Percentiles rank a stretch among this genome's conserved stretches.
Evolutionary conservation across 164 flowering plant species (phyloP).

Genomic region (Macadamia tetraphylla): DNA sequence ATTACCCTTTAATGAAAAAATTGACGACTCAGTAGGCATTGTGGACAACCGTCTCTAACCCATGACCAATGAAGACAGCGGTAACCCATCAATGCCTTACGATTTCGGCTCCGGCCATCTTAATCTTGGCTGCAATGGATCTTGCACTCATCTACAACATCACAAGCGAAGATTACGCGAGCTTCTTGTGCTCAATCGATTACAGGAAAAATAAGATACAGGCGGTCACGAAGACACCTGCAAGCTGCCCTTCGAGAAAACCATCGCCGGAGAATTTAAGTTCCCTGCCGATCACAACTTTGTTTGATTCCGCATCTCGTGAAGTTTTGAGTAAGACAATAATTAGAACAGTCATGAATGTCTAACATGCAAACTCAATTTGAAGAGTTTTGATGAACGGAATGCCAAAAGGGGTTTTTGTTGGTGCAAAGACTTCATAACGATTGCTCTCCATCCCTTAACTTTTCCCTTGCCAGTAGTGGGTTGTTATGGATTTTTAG

Average conservation of each 20-base stretch:
- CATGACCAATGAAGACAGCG: too few relatives aligned
- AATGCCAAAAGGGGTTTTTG: constrained; percentile 49
- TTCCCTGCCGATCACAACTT: constrained; percentile 68
- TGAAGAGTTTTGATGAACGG: constrained; percentile 42
- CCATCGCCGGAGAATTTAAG: constrained; percentile 62
- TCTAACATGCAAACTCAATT: constrained; percentile 51
- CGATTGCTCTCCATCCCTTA: constrained; percentile 56
- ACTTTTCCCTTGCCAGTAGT: too few relatives aligned
- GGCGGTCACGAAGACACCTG: constrained; percentile 51
- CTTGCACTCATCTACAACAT: constrained; percentile 76
- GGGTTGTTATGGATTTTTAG: too few relatives aligned
- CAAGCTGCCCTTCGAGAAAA: constrained; percentile 39
- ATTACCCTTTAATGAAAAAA: too few relatives aligned
- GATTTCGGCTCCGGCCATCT: too few relatives aligned
- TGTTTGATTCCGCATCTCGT: constrained; percentile 23
- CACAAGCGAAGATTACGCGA: constrained; percentile 43
- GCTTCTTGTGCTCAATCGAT: constrained; percentile 56
- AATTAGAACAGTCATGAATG: constrained; percentile 65
- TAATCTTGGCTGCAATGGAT: too few relatives aligned
- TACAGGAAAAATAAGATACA: constrained; percentile 54
- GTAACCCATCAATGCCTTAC: too few relatives aligned
- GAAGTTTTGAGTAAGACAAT: constrained; percentile 42
- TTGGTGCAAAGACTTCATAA: constrained; percentile 56
- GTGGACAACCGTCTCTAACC: too few relatives aligned
- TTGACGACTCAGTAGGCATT: too few relatives aligned